A percentile compares a stretch with the other conserved stretches of the same genome.
Evolutionary conservation across 805 yeast genomes (phyloP).

Genomic region (Ogataea glucozyma): DNA sequence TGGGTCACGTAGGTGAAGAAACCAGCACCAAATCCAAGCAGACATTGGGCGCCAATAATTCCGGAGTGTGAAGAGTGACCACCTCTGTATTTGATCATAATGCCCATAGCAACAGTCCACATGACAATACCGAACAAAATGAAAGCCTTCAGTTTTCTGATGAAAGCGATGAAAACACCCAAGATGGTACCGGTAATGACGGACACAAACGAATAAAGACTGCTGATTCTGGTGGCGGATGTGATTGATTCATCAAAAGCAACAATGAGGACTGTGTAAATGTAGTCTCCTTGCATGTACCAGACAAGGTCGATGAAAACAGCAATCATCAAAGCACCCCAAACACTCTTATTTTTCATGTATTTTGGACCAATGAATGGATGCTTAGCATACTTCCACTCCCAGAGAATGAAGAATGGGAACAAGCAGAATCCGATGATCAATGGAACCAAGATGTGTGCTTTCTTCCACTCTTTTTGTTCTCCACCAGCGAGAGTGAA

Average conservation of each 20-base stretch:
- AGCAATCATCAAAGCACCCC: conserved; percentile 66
- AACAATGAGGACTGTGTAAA: conserved; percentile 66
- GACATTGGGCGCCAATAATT: conserved; percentile 61
- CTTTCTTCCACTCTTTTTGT: conserved; percentile 54
- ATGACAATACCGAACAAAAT: conserved; percentile 57
- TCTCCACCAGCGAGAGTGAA: conserved; percentile 75
- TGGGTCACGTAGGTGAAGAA: conserved; percentile 67
- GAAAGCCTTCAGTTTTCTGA: conserved; percentile 58
- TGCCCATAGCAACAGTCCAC: conserved; percentile 64
- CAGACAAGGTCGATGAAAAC: conserved; percentile 60
- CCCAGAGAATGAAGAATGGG: conserved; percentile 65
- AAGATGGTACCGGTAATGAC: conserved; percentile 58
- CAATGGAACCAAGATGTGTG: conserved; percentile 65
- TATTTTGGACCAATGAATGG: conserved; percentile 66
- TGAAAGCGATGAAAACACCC: conserved; percentile 52
- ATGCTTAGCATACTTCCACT: conserved; percentile 50
- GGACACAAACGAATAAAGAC: conserved; percentile 64
- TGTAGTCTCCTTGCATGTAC: conserved; percentile 68
- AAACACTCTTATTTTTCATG: conserved; percentile 68
- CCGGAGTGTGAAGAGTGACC: conserved; percentile 49
- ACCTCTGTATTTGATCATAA: conserved; percentile 58
- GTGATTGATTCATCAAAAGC: conserved; percentile 57
- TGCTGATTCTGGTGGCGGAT: conserved; percentile 68
- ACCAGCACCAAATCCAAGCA: conserved; percentile 74
- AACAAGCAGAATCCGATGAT: conserved; percentile 63